phyloP scores from a whole-genome alignment of 371 early-diverging fungal genomes.

The Mucor mucedo region DNA sequence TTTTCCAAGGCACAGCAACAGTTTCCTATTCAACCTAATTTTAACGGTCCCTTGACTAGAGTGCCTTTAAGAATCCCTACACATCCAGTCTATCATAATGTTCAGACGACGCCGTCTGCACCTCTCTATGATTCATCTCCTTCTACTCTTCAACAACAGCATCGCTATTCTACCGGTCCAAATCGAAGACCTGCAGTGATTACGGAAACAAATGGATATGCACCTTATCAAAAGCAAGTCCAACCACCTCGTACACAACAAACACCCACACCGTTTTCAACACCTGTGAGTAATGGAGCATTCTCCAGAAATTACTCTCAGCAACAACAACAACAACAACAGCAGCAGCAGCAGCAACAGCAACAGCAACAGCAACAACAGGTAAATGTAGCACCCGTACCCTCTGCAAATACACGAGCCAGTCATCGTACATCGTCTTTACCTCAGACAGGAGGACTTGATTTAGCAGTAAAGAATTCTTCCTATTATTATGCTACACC shows the following conservation, averaged over 20 bases:
- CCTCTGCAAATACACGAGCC: background rate
- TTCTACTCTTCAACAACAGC: background rate
- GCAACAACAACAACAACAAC: too few species aligned
- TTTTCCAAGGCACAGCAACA: slow-evolving; percentile 24
- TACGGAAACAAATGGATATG: slow-evolving; percentile 12
- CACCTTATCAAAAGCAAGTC: slow-evolving; percentile 31
- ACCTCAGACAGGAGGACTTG: slow-evolving; percentile 6
- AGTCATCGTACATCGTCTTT: slow-evolving; percentile 24
- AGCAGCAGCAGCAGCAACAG: too few species aligned
- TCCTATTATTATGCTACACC: slow-evolving; percentile 25
- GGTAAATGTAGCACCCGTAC: background rate
- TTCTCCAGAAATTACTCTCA: background rate
- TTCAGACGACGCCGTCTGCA: slow-evolving; percentile 8
- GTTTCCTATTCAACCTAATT: slow-evolving; percentile 16
- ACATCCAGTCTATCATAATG: slow-evolving; percentile 23
- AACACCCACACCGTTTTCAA: slow-evolving; percentile 15
- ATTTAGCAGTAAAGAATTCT: slow-evolving; percentile 10
- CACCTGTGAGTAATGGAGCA: background rate
- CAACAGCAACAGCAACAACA: background rate
- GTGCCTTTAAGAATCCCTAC: slow-evolving; percentile 27
- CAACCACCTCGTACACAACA: slow-evolving; percentile 11
- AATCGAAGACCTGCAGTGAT: slow-evolving; percentile 13
- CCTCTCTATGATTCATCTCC: background rate
- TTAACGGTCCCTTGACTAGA: slow-evolving; percentile 22
- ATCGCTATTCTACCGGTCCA: slow-evolving; percentile 5